A percentile compares a stretch with the other conserved stretches of the same genome.
Evolutionary conservation across 352 stramenopile genomes (phyloP).

Genomic region (Phytophthora macrochlamydospora): DNA sequence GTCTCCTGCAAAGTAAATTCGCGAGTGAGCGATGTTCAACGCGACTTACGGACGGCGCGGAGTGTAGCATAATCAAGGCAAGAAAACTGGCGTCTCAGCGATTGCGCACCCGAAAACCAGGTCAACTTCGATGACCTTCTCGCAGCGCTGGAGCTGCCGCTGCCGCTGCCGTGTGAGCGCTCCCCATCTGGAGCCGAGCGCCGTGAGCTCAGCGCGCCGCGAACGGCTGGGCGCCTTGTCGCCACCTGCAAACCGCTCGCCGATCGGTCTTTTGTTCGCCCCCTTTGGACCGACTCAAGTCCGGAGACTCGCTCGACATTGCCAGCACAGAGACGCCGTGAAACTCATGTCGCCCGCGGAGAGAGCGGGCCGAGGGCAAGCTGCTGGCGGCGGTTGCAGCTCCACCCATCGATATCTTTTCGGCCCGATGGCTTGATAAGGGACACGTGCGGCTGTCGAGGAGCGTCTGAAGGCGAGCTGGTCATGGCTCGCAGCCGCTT

Average conservation of each 20-base stretch:
- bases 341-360: conserved; percentile 13
- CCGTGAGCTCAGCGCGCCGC: too few species aligned
- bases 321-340: conserved; percentile 10
- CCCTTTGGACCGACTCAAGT: conserved; percentile 16
- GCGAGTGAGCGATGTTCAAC: too few species aligned
- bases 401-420: conserved; percentile 4
- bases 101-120: too few species aligned
- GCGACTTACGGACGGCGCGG: too few species aligned
- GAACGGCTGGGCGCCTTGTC: neutral
- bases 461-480: neutral
- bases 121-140: too few species aligned
- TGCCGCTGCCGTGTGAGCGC: too few species aligned
- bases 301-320: conserved; percentile 5
- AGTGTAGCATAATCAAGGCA: too few species aligned
- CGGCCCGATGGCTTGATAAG: conserved; percentile 19
- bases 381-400: neutral
- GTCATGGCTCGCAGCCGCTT: neutral
- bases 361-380: neutral
- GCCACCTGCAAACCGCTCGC: neutral
- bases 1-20: too few species aligned
- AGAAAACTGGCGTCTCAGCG: too few species aligned
- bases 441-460: neutral
- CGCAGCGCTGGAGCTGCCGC: too few species aligned
- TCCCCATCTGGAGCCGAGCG: too few species aligned
- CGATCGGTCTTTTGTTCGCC: too few species aligned